Evolutionary conservation across 1,139 yeast species (phyloP), one percentile per base, ranked within the genome.

Genomic region (Taphrina populina): DNA sequence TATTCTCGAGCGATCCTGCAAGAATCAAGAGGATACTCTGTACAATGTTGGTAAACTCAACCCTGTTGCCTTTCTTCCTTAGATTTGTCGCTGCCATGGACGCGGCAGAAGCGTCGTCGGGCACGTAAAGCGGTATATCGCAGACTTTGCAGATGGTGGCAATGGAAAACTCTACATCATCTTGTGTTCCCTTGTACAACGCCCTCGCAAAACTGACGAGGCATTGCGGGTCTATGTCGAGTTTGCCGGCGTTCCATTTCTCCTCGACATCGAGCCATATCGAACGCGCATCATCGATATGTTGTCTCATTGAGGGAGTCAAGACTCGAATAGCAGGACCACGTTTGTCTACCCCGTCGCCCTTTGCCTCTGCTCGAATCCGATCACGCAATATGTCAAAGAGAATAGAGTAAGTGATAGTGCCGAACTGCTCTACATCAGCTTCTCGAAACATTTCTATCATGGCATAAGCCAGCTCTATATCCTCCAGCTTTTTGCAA

Each of bases 251-350:
- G 27, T 40, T 29, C 39, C 46, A 40, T 10, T 20, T 17, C 11
- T 29, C 27, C 33, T 37, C 36, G 17, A 49, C 46, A 24, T 49
- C 54, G n/a, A 32, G 13, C 54, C 46, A 49, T 11, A 49, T 32
- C 2, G 26, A 20, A 30, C 21, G n/a, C 15, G 33, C 30, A 13
- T 49, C 54, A 20, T 32, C 39, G 13, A 49, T 29, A 4, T n/a
- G 29, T 4, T 32, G 37, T 4, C 29, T 21, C 2, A 32, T 46
- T 13, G 20, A 32, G 3, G 30, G 19, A 3, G 29, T 39, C 15
- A 41, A 15, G 10, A n/a, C 19, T 7, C 23, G 32, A 17, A 7
- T 11, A 8, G 21, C 13, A n/a, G 33, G 13, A 7, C n/a, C 33
- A 27, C 32, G 21, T 8, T 30, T 15, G 17, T 41, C 15, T 2